Evolutionary conservation across 2,329 filamentous ascomycete species (phyloP).

Genomic region (Neofusicoccum parvum): DNA sequence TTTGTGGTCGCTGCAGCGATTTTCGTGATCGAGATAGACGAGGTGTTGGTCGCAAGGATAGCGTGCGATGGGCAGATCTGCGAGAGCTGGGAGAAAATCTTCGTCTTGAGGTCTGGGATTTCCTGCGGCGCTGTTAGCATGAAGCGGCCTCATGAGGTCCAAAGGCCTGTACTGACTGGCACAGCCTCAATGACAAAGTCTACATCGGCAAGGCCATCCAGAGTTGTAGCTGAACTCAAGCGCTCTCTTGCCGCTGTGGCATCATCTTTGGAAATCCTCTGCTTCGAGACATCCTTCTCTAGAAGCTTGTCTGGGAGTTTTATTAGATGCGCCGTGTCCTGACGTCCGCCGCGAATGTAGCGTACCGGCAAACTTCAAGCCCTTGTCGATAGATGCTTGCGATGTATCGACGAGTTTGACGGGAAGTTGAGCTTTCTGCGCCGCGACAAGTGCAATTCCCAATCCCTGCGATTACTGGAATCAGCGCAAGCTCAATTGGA

Average conservation of each 20-base stretch:
- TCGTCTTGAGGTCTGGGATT: slow-evolving; percentile 81
- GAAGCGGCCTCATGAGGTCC: not conserved
- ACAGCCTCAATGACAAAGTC: slow-evolving; percentile 99
- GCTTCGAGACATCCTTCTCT: slow-evolving; percentile 87
- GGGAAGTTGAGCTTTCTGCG: slow-evolving; percentile 77
- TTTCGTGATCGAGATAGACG: slow-evolving; percentile 95
- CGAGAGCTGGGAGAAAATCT: slow-evolving; percentile 83
- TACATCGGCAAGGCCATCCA: slow-evolving; percentile 77
- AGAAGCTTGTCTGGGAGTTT: slow-evolving; percentile 75
- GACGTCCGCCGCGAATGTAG: not conserved
- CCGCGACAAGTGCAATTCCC: slow-evolving; percentile 92
- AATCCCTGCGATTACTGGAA: slow-evolving; percentile 66
- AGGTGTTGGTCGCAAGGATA: slow-evolving; percentile 95
- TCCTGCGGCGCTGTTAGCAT: slow-evolving; percentile 50
- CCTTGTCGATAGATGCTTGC: slow-evolving; percentile 83
- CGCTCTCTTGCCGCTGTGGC: slow-evolving; percentile 72
- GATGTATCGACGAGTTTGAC: slow-evolving; percentile 86
- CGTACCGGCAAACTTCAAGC: slow-evolving; percentile 82
- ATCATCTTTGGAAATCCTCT: slow-evolving; percentile 78
- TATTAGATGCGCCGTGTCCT: not conserved
- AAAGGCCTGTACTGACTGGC: slow-evolving; percentile 49
- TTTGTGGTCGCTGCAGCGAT: slow-evolving; percentile 85
- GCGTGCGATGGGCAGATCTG: slow-evolving; percentile 80
- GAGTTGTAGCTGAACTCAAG: slow-evolving; percentile 68
- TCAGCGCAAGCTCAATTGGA: slow-evolving; percentile 27